A percentile compares a stretch with the other conserved stretches of the same genome.
phyloP scores from a whole-genome alignment of 192 early-diverging fungal species.

The Umbelopsis ramanniana region DNA sequence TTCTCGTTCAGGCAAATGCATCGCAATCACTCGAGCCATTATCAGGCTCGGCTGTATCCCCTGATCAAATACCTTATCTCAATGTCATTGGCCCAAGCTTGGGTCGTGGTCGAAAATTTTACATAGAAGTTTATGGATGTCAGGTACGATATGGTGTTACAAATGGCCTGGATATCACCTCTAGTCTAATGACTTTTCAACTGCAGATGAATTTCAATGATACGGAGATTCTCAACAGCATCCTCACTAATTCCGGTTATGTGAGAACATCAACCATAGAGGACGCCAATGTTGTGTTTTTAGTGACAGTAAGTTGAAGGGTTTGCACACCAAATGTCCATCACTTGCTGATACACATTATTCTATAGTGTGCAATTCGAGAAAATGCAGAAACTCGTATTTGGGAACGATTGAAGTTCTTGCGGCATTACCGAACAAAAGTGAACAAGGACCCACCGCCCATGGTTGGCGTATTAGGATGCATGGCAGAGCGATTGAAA shows the following conservation, averaged over 20 bases:
- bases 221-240: slow-evolving; percentile 77
- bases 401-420: slow-evolving; percentile 65
- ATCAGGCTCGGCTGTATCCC: neutral
- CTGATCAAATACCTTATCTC: slow-evolving; percentile 49
- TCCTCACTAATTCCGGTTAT: slow-evolving; percentile 71
- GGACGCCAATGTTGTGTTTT: slow-evolving; percentile 70
- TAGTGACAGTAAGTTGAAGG: slow-evolving; percentile 59
- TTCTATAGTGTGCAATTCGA: slow-evolving; percentile 66
- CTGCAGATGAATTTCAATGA: slow-evolving; percentile 77
- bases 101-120: slow-evolving; percentile 68
- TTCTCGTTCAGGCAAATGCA: slow-evolving; percentile 33
- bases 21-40: slow-evolving; percentile 10
- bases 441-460: slow-evolving; percentile 58
- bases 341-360: neutral
- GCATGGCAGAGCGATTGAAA: slow-evolving; percentile 81
- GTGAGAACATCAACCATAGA: slow-evolving; percentile 55
- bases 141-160: slow-evolving; percentile 40
- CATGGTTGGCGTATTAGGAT: slow-evolving; percentile 76
- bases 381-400: slow-evolving; percentile 78
- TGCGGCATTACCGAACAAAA: slow-evolving; percentile 63
- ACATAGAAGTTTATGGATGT: slow-evolving; percentile 81
- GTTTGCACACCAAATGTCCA: neutral
- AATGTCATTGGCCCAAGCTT: slow-evolving; percentile 40
- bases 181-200: neutral
- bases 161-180: neutral